Base-by-base conservation (phyloP, 148 eudicot species). In the Chenopodium album region DNA sequence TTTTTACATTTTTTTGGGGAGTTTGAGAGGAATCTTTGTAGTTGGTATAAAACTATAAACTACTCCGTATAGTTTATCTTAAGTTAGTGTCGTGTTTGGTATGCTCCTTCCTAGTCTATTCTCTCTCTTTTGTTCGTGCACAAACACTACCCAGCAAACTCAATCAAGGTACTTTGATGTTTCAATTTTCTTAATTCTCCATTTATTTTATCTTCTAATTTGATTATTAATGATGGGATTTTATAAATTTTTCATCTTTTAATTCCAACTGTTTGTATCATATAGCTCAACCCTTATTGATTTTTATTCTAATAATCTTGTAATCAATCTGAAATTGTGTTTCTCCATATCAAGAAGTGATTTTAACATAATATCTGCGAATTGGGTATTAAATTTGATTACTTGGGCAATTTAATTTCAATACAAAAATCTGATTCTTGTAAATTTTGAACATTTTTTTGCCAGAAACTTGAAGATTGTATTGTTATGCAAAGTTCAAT, bases 171-270 rank as follows among this genome's bases (percentile, higher is more conserved):
- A 62, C 44, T 26, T 76, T 54, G 7, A 3, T 56, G 3, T 9
- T 23, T 46, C 34, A 37, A 4, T 6, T 12, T 16, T n/a, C 26
- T 32, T 60, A 2, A 7, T 41, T 23, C 4, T 41, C 1, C 1
- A 23, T 77, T 41, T 12, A 9, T 41, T 65, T 26, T 14, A 19
- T 14, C 10, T 7, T 41, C 14, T 11, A n/a, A 59, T 31, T 3
- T 20, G 1, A 19, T 78, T 26, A 1, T 26, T 4, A 34, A 23
- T 41, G 8, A 50, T 50, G 2, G 5, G 4, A 10, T 26, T 26
- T 48, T 0, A 47, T 4, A 81, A 74, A 65, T 64, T 64, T 74
- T 31, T 26, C 69, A 73, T 81, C 63, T 78, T 78, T 79, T 50
- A 59, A 52, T 50, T 79, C 41, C 71, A 73, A 60, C 63, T 32